Percentiles rank a stretch among this genome's conserved stretches.
Conservation (phyloP, 1,284 basidiomycete species). For the Athelia psychrophila region DNA sequence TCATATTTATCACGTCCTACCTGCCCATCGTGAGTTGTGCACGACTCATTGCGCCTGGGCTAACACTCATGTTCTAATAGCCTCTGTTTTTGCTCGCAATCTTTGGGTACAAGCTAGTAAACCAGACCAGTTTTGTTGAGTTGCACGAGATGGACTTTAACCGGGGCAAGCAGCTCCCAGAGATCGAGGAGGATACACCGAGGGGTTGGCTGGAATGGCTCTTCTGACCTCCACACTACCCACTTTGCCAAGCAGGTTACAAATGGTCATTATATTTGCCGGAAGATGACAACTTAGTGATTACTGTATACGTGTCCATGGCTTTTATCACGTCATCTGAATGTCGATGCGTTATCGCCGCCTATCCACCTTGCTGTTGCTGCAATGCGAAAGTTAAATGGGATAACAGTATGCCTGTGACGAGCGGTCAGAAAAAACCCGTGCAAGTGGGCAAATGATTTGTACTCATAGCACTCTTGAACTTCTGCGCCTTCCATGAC, state of each 20-base stretch:
- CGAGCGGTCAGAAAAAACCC: neutral
- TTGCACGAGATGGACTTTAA: conserved; percentile 1
- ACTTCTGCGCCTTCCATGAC: conserved; percentile 70
- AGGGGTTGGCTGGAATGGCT: too few species aligned
- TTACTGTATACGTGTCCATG: too few species aligned
- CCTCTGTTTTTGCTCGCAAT: neutral
- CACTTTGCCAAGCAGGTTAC: too few species aligned
- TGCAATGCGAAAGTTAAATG: conserved; percentile 46
- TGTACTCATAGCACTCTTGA: conserved; percentile 70
- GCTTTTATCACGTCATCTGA: too few species aligned
- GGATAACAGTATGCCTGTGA: conserved; percentile 44
- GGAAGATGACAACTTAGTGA: too few species aligned
- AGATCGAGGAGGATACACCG: too few species aligned
- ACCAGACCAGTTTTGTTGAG: neutral
- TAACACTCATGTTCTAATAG: neutral
- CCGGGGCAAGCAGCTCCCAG: neutral
- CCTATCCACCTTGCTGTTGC: conserved; percentile 44
- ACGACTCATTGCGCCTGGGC: neutral
- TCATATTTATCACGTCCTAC: neutral
- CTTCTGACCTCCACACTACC: too few species aligned
- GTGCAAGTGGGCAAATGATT: neutral
- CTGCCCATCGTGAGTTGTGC: neutral
- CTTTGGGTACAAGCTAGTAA: neutral
- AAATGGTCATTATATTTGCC: too few species aligned
- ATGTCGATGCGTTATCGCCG: too few species aligned